Percentiles rank a stretch among this genome's conserved stretches.
These are phyloP conservation scores for Crepidotus variabilis DNA, from an alignment of 768 basidiomycete genomes.

Conservation along the genomic window DNA sequence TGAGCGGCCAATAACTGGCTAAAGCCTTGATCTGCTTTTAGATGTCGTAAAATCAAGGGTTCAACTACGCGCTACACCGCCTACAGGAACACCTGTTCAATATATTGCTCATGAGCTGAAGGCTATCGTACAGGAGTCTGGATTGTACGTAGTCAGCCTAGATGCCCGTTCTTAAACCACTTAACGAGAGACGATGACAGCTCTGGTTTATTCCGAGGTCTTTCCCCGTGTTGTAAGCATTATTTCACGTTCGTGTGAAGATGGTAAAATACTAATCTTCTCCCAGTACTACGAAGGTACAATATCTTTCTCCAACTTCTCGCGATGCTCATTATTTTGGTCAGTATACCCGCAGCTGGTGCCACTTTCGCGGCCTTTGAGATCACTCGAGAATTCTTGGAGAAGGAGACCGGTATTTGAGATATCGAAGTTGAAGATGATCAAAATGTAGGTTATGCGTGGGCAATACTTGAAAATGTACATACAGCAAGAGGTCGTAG, in stretches of 20 bases:
- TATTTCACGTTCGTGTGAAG: background rate
- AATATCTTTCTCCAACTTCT: background rate
- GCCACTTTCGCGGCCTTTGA: conserved; percentile 91
- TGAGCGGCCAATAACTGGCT: background rate
- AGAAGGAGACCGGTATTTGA: conserved; percentile 30
- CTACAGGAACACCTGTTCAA: conserved; percentile 64
- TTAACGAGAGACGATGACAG: background rate
- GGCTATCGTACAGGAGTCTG: conserved; percentile 64
- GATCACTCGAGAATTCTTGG: conserved; percentile 57
- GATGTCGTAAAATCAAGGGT: conserved; percentile 92
- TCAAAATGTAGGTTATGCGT: too few species aligned
- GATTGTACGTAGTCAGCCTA: conserved; percentile 48
- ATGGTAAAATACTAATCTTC: background rate
- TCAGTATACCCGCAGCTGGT: conserved; percentile 86
- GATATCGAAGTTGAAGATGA: too few species aligned
- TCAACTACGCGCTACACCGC: conserved; percentile 74
- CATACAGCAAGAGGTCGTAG: background rate
- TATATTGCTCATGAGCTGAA: conserved; percentile 77
- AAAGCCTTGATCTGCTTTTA: conserved; percentile 17
- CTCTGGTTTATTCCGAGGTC: conserved; percentile 63
- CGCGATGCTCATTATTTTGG: background rate
- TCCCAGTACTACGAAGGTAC: conserved; percentile 62
- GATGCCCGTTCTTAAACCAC: background rate
- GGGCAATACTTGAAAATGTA: background rate
- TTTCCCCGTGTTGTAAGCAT: conserved; percentile 72